Evolutionary conservation across 805 yeast genomes (phyloP).

Genomic region (Candida methanosorbosa): DNA sequence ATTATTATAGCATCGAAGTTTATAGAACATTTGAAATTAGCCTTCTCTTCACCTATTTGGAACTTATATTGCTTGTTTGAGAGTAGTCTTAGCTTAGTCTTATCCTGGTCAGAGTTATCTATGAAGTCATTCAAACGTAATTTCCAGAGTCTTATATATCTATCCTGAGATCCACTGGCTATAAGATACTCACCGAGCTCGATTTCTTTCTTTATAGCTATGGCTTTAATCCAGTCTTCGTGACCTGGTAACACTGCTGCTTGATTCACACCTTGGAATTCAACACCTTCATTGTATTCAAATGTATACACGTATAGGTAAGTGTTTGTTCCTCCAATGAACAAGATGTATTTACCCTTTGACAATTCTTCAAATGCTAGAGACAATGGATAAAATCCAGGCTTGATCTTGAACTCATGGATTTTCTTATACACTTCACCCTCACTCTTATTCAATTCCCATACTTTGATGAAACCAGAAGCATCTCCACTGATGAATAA

Average conservation of each 20-base stretch:
- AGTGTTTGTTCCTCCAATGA: conserved; percentile 66
- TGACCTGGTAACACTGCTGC: conserved; percentile 72
- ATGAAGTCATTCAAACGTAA: conserved; percentile 46
- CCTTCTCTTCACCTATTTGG: conserved; percentile 20
- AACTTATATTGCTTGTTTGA: conserved; percentile 71
- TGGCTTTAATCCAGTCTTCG: conserved; percentile 89
- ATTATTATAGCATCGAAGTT: conserved; percentile 87
- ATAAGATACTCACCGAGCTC: conserved; percentile 45
- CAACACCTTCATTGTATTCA: conserved; percentile 9
- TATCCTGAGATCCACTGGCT: conserved; percentile 90
- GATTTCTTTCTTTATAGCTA: conserved; percentile 42
- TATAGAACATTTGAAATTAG: conserved; percentile 50
- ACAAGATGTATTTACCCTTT: conserved; percentile 35
- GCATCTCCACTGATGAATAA: conserved; percentile 57
- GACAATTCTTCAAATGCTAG: conserved; percentile 25
- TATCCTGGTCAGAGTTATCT: conserved; percentile 50
- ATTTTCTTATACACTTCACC: conserved; percentile 17
- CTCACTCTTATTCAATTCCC: conserved; percentile 32
- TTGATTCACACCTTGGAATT: conserved; percentile 12
- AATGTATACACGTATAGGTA: conserved; percentile 48
- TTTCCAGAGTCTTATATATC: conserved; percentile 88
- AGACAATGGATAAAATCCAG: conserved; percentile 43
- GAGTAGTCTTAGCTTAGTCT: conserved; percentile 40
- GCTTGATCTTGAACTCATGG: conserved; percentile 26
- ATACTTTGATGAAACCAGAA: conserved; percentile 46